These are phyloP conservation scores for Pseudonitzschia multiseries DNA, from an alignment of 108 stramenopile species.

Conservation along the genomic window DNA sequence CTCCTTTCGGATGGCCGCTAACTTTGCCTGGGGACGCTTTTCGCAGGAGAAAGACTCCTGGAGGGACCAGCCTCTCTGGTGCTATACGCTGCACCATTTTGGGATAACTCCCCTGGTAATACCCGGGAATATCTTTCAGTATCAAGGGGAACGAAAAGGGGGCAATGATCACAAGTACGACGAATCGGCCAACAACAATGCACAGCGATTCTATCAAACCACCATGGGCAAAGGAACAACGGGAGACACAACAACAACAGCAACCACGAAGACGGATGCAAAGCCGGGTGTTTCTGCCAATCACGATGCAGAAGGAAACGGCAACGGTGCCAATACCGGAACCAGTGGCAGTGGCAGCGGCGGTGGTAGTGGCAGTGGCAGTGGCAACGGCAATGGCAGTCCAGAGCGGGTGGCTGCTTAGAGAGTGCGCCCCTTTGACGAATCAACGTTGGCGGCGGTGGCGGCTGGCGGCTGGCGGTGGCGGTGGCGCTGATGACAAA, in stretches of 20 bases:
- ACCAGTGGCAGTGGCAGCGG: no score
- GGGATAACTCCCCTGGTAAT: constrained; percentile 20
- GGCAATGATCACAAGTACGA: constrained; percentile 4
- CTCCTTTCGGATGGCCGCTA: not conserved
- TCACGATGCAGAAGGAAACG: no score
- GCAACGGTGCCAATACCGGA: no score
- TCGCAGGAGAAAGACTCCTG: constrained; percentile 33
- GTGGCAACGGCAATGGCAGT: no score
- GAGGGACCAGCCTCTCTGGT: constrained; percentile 40
- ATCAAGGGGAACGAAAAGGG: not conserved
- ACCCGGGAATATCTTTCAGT: constrained; percentile 5
- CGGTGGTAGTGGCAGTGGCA: no score
- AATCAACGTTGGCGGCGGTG: no score
- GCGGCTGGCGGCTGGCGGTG: no score
- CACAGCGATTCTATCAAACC: not conserved
- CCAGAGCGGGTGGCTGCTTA: no score
- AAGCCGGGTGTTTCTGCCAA: no score
- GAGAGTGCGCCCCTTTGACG: no score
- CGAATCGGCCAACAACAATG: constrained; percentile 7
- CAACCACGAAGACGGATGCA: no score
- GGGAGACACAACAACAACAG: not conserved
- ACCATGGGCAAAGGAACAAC: not conserved
- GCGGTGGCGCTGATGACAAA: no score
- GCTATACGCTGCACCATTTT: constrained; percentile 32
- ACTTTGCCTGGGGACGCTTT: constrained; percentile 30